Conservation (phyloP, 148 eudicot genomes). For the Vaccinium myrtillus region DNA sequence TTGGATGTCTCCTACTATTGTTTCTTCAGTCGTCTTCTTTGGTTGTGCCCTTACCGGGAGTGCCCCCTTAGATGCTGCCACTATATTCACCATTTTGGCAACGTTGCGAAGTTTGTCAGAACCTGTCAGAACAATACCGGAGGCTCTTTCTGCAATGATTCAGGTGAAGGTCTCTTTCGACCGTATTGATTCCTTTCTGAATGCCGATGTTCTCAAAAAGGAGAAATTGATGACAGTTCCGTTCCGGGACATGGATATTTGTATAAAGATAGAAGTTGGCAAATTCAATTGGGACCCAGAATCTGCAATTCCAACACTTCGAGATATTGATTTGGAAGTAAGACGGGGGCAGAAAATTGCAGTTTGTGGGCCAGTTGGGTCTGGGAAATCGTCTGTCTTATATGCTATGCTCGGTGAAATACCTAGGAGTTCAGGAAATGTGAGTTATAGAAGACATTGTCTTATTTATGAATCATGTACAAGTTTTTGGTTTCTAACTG, state of each 20-base stretch:
- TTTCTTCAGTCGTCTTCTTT: constrained; percentile 51
- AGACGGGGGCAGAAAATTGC: constrained; percentile 44
- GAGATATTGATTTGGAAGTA: constrained; percentile 35
- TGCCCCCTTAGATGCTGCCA: constrained; percentile 47
- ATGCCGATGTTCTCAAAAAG: constrained; percentile 42
- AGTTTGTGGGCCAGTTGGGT: constrained; percentile 67
- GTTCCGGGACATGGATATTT: neutral
- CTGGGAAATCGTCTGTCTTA: constrained; percentile 64
- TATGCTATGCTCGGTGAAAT: constrained; percentile 59
- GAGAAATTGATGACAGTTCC: constrained; percentile 11
- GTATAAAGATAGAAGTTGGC: constrained; percentile 30
- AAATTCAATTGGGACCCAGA: constrained; percentile 53
- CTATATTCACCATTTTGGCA: constrained; percentile 51
- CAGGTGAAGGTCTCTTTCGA: constrained; percentile 50
- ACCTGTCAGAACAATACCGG: constrained; percentile 49
- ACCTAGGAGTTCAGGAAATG: constrained; percentile 52
- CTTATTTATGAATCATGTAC: neutral
- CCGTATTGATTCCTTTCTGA: constrained; percentile 39
- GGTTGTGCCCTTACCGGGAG: constrained; percentile 45
- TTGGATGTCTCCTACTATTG: constrained; percentile 61
- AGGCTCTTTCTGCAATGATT: constrained; percentile 37
- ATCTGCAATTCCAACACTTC: constrained; percentile 28
- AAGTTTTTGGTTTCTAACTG: neutral
- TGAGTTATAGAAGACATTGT: constrained; percentile 21
- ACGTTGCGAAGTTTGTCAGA: constrained; percentile 41